phyloP scores from a whole-genome alignment of 192 early-diverging fungal genomes.

The Coemansia sp. region DNA sequence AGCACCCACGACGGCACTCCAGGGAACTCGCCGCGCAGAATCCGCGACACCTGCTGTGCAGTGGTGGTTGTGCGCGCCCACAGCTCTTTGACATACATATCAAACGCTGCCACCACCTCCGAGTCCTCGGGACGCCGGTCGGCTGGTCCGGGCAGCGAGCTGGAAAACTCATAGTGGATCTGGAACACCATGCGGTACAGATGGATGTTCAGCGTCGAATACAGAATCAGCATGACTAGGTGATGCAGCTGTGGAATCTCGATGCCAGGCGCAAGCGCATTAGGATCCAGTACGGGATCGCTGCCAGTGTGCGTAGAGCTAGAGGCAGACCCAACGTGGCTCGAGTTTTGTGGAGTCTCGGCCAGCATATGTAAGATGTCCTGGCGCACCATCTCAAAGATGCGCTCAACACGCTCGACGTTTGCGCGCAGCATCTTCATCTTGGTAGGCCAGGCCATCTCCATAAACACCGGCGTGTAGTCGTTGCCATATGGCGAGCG shows the following conservation, averaged over 20 bases:
- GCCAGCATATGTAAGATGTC: conserved; percentile 31
- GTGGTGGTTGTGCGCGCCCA: conserved; percentile 41
- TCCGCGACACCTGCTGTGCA: conserved; percentile 48
- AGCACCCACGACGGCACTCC: conserved; percentile 46
- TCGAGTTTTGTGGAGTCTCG: not conserved
- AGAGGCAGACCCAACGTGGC: not conserved
- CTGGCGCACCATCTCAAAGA: conserved; percentile 43
- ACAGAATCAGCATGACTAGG: conserved; percentile 50
- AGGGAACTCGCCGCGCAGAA: conserved; percentile 46
- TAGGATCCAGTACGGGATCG: conserved; percentile 31
- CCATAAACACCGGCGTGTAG: conserved; percentile 38
- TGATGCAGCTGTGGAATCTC: conserved; percentile 51
- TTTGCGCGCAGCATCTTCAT: conserved; percentile 38
- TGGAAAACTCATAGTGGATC: conserved; percentile 51
- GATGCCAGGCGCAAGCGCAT: conserved; percentile 31
- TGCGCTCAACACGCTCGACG: conserved; percentile 46
- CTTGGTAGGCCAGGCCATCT: conserved; percentile 27
- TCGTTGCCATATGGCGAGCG: conserved; percentile 53
- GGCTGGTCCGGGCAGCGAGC: conserved; percentile 26
- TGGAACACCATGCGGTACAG: conserved; percentile 55
- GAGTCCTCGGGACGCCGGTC: conserved; percentile 33
- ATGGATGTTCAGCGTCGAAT: conserved; percentile 50
- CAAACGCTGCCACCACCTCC: conserved; percentile 37
- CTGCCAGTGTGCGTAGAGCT: not conserved
- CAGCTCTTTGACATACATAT: conserved; percentile 41